Base-by-base conservation (phyloP, 306 rosid genomes). In the Ceratonia siliqua region DNA sequence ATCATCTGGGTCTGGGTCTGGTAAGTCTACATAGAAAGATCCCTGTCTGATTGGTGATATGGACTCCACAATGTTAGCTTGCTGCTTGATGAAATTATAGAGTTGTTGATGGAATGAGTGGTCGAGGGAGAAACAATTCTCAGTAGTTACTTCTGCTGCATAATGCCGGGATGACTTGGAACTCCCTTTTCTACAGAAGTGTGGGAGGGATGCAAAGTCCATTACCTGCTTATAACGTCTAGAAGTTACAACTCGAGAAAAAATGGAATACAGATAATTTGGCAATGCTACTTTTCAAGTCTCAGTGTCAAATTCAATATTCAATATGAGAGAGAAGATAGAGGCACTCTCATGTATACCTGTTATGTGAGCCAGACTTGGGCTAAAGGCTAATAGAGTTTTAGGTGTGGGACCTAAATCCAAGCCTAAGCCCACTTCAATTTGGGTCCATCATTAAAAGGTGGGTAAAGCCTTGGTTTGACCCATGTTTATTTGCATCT, bases 201-300 rank as follows among this genome's bases (percentile, higher is more conserved):
- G 97, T 42, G 99, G 99, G 78, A 94, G 97, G 46, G 96, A 81
- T 56, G 83, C 90, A 35, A 82, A 80, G 75, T 92, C 99, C 97
- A 94, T 91, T 52, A 94, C 75, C 98, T 94, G 85, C 65, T 58
- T 20, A 59, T 56, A 70, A 62, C 5, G 17, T 75, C 38, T 70
- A 24, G 24, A 3, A 9, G 73, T 32, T 59, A 55, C 27, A 72
- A 55, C 36, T 67, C 33, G 35, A 33, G 50, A 38, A 32, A 55
- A 45, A 53, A 25, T 24, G 17, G 45, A 74, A 57, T n/a, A 15
- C 41, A 58, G 30, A 55, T 30, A 62, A 15, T 42, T 9, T 64
- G 21, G 49, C 11, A 41, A 64, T 72, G 66, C 27, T 30, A 4
- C 8, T 39, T 50, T 50, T 9, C 38, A n/a, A 58, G 53, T 61